These are phyloP conservation scores for Tricholoma bakamatsutake DNA, from an alignment of 768 basidiomycete genomes.

Conservation along the genomic window DNA sequence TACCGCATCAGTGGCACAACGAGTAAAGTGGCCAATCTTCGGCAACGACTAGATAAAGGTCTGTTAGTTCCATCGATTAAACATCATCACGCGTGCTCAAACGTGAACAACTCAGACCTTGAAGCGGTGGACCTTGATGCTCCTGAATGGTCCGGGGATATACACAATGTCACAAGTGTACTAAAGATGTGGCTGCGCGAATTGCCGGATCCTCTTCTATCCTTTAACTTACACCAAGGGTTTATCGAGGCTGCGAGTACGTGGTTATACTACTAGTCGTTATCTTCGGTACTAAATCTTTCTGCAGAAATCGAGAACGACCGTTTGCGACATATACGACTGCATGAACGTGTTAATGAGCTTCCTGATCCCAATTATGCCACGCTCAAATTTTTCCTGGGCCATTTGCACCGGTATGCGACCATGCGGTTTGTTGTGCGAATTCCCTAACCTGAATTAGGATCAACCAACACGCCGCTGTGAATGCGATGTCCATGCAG, in stretches of 20 bases:
- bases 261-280: constrained; percentile 23
- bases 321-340: constrained; percentile 86
- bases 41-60: constrained; percentile 85
- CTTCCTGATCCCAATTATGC: constrained; percentile 99
- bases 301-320: constrained; percentile 84
- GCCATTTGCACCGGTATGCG: constrained; percentile 82
- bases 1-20: constrained; percentile 92
- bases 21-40: constrained; percentile 78
- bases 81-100: background rate
- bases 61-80: constrained; percentile 4
- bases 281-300: background rate
- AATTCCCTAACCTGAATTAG: constrained; percentile 29
- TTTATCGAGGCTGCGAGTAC: constrained; percentile 95
- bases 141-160: constrained; percentile 89
- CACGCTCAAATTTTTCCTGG: constrained; percentile 91
- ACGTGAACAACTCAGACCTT: constrained; percentile 45
- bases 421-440: background rate
- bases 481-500: constrained; percentile 89
- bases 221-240: constrained; percentile 75
- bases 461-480: constrained; percentile 64
- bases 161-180: constrained; percentile 93
- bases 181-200: constrained; percentile 97
- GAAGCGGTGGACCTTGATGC: constrained; percentile 83
- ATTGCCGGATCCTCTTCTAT: constrained; percentile 89
- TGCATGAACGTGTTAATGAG: constrained; percentile 97